phyloP scores from a whole-genome alignment of 2,329 filamentous ascomycete species.

The Gaeumannomyces tritici region DNA sequence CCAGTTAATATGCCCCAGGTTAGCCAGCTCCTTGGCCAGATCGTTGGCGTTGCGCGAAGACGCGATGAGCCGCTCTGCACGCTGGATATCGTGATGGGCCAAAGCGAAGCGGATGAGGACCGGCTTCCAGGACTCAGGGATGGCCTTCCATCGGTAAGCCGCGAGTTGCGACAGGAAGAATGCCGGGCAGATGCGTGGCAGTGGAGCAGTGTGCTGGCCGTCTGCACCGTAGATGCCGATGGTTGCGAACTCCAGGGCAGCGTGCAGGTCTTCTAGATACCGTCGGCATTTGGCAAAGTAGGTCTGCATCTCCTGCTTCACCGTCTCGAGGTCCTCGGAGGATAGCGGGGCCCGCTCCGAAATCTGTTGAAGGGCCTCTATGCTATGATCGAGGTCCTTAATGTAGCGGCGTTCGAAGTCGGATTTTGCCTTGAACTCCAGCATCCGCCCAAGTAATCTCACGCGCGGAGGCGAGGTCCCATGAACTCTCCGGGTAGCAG shows the following conservation, averaged over 20 bases:
- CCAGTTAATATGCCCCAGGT: conserved; percentile 48
- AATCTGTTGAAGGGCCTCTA: neutral
- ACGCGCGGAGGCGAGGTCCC: neutral
- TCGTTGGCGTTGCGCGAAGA: conserved; percentile 15
- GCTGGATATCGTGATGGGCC: conserved; percentile 28
- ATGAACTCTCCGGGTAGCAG: neutral
- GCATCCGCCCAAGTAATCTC: neutral
- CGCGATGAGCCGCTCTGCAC: conserved; percentile 26
- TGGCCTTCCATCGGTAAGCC: conserved; percentile 1
- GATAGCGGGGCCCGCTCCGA: too few species aligned
- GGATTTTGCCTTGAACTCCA: neutral
- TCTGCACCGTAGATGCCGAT: too few species aligned
- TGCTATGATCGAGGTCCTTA: neutral
- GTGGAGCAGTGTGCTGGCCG: too few species aligned
- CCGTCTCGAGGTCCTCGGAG: neutral
- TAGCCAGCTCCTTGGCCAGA: conserved; percentile 31
- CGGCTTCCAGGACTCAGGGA: conserved; percentile 22
- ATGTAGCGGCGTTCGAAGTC: neutral
- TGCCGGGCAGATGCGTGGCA: neutral
- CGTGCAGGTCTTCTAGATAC: neutral
- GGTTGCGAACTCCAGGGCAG: neutral
- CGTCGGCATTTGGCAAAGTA: neutral
- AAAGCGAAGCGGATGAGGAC: conserved; percentile 28
- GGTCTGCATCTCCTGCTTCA: neutral
- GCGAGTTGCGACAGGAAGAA: conserved; percentile 1